Base-by-base conservation (phyloP, 768 basidiomycete species). In the Auriculariales sp. region DNA sequence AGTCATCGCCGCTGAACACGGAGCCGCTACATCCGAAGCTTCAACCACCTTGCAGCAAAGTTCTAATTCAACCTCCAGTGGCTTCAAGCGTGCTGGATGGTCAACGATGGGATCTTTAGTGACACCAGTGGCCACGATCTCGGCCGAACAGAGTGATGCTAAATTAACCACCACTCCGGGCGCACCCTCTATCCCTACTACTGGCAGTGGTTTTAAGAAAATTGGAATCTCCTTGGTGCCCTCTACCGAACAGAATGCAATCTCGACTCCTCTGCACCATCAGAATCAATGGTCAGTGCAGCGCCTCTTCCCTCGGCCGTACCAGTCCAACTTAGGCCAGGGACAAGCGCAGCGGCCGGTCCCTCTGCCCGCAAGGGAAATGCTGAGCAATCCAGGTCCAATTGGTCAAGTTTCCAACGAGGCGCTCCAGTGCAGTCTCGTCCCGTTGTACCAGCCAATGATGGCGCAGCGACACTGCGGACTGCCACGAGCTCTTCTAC, bases 1-100 rank as follows among this genome's bases (percentile, higher is more conserved):
- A 31, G 48, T 57, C 45, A 22, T 47, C 28, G 35, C n/a, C 54
- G 22, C 35, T 50, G 14, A 39, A 49, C 14, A 11, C 48, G 22
- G 49, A 50, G 34, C 54, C 19, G 49, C 54, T 33, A 39, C 49
- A 47, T 6, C 56, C 47, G 42, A 3, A 47, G 3, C 51, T 30
- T 31, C 54, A 24, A 24, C 45, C 10, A 24, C 22, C 12, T 24
- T 19, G 39, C 39, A 25, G 22, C 39, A 9, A 25, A 44, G 39
- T n/a, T n/a, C n/a, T n/a, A 44, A 19, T 15, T 15, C 35, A 9
- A 15, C 35, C 6, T 36, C 35, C 15, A 22, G 35, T 9, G 35
- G 35, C 5, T 36, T 36, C 35, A 36, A 36, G 35, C 6, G n/a
- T 6, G 35, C 35, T 36, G 35, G 7, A 7, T 36, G 35, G 35